A percentile compares a stretch with the other conserved stretches of the same genome.
Conservation (phyloP, 2,329 filamentous ascomycete genomes). For the Cryphonectria naterciae region DNA sequence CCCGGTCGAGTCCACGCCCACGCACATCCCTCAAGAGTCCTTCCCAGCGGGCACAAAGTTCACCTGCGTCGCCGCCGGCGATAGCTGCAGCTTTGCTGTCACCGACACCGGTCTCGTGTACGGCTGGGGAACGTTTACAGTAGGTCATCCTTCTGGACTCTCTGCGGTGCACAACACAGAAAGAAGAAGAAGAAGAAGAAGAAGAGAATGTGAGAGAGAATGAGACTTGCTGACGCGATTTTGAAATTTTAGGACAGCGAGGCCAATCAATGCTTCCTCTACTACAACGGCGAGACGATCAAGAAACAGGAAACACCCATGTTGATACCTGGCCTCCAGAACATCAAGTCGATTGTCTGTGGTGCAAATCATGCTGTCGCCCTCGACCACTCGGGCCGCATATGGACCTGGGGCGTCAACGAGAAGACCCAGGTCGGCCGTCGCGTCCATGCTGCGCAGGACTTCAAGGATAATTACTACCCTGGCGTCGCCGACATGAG, state of each 20-base stretch:
- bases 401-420: conserved; percentile 67
- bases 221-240: conserved; percentile 5
- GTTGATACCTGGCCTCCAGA: conserved; percentile 57
- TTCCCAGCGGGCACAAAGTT: conserved; percentile 62
- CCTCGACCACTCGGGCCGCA: conserved; percentile 59
- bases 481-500: conserved; percentile 26
- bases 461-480: conserved; percentile 30
- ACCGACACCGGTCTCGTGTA: conserved; percentile 66
- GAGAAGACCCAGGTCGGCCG: conserved; percentile 68
- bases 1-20: conserved; percentile 62
- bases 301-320: conserved; percentile 40
- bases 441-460: conserved; percentile 30
- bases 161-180: no score
- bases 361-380: conserved; percentile 64
- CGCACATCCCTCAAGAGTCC: conserved; percentile 52
- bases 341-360: conserved; percentile 55
- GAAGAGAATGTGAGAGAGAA: no score
- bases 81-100: conserved; percentile 65
- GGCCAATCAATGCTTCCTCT: conserved; percentile 29
- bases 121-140: conserved; percentile 69
- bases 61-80: conserved; percentile 60
- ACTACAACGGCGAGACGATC: conserved; percentile 30
- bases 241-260: conserved; percentile 30
- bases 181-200: no score
- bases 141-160: conserved; percentile 40